phyloP scores from a whole-genome alignment of 2,329 filamentous ascomycete genomes.

The Monilinia aucupariae region DNA sequence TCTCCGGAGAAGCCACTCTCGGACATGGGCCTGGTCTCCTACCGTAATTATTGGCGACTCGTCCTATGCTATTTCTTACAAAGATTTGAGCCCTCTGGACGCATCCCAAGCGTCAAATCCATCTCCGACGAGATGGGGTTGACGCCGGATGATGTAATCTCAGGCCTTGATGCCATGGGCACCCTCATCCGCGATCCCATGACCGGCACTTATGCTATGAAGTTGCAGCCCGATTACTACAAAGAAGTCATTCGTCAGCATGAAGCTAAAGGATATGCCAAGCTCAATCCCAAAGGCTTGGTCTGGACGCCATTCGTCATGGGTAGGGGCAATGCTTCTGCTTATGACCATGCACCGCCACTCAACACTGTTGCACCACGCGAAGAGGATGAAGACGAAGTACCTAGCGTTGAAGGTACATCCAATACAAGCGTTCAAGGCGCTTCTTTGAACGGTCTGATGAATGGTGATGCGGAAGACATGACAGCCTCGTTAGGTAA shows the following conservation, averaged over 20 bases:
- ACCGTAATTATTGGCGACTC: conserved; percentile 94
- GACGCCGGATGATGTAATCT: conserved; percentile 93
- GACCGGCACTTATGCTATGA: conserved; percentile 82
- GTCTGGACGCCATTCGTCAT: conserved; percentile 98
- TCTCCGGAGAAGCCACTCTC: conserved; percentile 96
- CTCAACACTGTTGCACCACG: conserved; percentile 83
- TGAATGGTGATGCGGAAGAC: conserved; percentile 26
- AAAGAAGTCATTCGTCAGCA: conserved; percentile 83
- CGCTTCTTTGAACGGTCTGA: conserved; percentile 24
- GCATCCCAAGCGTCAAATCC: conserved; percentile 53
- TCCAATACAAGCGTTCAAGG: conserved; percentile 26
- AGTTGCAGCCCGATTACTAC: conserved; percentile 81
- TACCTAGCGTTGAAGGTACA: conserved; percentile 23
- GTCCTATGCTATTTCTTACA: conserved; percentile 81
- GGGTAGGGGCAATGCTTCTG: conserved; percentile 76
- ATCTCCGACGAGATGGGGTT: conserved; percentile 90
- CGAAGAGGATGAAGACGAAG: conserved; percentile 56
- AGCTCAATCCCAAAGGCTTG: conserved; percentile 71
- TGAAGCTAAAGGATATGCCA: conserved; percentile 82
- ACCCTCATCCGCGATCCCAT: conserved; percentile 85
- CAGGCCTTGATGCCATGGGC: conserved; percentile 82
- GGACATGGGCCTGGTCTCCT: conserved; percentile 96
- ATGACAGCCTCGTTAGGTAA: conserved; percentile 31
- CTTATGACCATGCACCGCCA: conserved; percentile 75
- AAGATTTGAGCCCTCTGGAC: conserved; percentile 49